Evolutionary conservation across 371 early-diverging fungal genomes (phyloP).

Genomic region (Mucor ambiguus): DNA sequence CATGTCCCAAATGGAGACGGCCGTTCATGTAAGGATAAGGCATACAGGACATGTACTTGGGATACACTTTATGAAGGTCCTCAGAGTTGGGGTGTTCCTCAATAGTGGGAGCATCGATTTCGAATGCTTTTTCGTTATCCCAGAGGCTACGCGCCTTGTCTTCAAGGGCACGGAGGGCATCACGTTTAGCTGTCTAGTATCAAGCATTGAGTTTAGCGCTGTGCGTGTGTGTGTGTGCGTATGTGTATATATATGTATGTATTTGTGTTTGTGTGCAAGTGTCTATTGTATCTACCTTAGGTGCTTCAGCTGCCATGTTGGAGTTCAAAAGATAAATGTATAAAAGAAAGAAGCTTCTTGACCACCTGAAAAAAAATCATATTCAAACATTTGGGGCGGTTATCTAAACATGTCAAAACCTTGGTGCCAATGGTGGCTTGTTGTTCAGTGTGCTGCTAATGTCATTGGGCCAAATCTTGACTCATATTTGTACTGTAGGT

Average conservation of each 20-base stretch:
- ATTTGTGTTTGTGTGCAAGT: background rate
- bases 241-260: too few species aligned
- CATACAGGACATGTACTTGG: constrained; percentile 97
- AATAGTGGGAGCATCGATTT: constrained; percentile 84
- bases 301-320: constrained; percentile 34
- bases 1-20: constrained; percentile 98
- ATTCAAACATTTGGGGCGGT: background rate
- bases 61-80: constrained; percentile 66
- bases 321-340: background rate
- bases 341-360: constrained; percentile 9
- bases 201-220: background rate
- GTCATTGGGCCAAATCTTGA: constrained; percentile 16
- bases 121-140: constrained; percentile 80
- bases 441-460: background rate
- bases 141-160: constrained; percentile 77
- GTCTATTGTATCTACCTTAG: constrained; percentile 24
- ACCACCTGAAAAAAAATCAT: constrained; percentile 10
- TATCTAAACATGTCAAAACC: constrained; percentile 14
- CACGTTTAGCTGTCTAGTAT: constrained; percentile 78
- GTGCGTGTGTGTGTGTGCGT: too few species aligned
- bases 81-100: constrained; percentile 59
- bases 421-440: constrained; percentile 20
- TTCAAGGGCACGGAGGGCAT: constrained; percentile 82
- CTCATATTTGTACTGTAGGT: constrained; percentile 8
- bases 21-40: constrained; percentile 99